A percentile compares a stretch with the other conserved stretches of the same genome.
Conservation (phyloP, 257 asterid genomes). For the Plantago elongata region DNA sequence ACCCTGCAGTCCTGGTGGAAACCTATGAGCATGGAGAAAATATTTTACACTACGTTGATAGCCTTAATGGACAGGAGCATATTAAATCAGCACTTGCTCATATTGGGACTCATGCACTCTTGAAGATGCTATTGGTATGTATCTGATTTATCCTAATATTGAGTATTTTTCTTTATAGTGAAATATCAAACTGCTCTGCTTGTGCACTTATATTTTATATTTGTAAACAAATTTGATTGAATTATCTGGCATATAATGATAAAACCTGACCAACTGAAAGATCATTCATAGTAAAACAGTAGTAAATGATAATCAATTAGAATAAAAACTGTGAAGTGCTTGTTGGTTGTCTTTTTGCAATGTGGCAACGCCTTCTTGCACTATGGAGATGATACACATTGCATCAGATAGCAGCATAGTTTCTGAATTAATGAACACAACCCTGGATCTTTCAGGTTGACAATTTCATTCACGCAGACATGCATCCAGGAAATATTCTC, state of each 20-base stretch:
- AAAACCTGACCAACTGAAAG: too few relatives aligned
- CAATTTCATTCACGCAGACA: conserved; percentile 88
- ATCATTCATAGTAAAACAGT: too few relatives aligned
- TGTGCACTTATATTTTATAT: too few relatives aligned
- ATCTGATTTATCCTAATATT: conserved; percentile 9
- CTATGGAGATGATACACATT: too few relatives aligned
- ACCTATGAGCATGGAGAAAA: conserved; percentile 79
- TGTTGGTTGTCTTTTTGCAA: too few relatives aligned
- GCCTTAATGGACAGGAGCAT: conserved; percentile 49
- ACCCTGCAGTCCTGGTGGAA: conserved; percentile 91
- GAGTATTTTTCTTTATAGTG: not conserved
- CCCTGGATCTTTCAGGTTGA: conserved; percentile 57
- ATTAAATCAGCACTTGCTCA: conserved; percentile 67
- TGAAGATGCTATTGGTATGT: conserved; percentile 84
- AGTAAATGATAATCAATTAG: too few relatives aligned
- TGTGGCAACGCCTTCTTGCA: too few relatives aligned
- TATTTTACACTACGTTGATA: conserved; percentile 61
- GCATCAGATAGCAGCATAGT: not conserved
- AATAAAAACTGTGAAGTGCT: too few relatives aligned
- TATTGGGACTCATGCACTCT: conserved; percentile 77
- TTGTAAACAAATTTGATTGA: too few relatives aligned
- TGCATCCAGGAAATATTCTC: conserved; percentile 98
- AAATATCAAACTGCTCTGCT: conserved; percentile 5
- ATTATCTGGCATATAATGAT: too few relatives aligned
- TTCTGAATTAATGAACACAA: conserved; percentile 7